Evolutionary conservation across 1,284 basidiomycete species (phyloP).

Genomic region (Naganishia sp.): DNA sequence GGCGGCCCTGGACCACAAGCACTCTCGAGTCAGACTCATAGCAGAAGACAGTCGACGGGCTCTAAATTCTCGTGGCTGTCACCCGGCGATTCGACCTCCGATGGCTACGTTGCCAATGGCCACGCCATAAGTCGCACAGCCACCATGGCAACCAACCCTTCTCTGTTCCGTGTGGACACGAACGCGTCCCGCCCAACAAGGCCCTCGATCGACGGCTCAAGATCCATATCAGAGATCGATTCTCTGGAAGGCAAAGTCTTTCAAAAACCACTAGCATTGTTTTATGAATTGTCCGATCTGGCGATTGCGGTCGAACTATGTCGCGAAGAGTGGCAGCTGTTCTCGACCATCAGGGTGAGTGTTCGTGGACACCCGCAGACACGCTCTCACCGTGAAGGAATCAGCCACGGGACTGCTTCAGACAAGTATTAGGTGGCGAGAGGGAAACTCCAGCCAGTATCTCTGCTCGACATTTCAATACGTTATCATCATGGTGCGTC

Average conservation of each 20-base stretch:
- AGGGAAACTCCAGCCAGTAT: slow-evolving; percentile 45
- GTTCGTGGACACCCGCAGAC: neutral
- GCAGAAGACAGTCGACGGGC: neutral
- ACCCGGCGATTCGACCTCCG: neutral
- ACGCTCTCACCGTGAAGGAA: neutral
- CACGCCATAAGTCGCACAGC: slow-evolving; percentile 5
- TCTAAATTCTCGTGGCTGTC: slow-evolving; percentile 16
- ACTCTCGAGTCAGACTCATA: neutral
- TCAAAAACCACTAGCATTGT: slow-evolving; percentile 27
- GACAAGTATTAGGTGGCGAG: slow-evolving; percentile 53
- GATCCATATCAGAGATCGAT: slow-evolving; percentile 32
- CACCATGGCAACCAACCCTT: slow-evolving; percentile 12
- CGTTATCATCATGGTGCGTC: slow-evolving; percentile 48
- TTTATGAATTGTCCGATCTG: slow-evolving; percentile 32
- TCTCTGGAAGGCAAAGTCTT: slow-evolving; percentile 30
- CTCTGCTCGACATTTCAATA: slow-evolving; percentile 52
- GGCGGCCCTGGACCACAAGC: neutral
- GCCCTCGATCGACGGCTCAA: slow-evolving; percentile 28
- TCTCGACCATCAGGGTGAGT: slow-evolving; percentile 47
- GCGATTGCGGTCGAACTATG: slow-evolving; percentile 52
- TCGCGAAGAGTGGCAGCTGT: slow-evolving; percentile 51
- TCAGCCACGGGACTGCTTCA: slow-evolving; percentile 49
- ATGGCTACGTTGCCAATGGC: slow-evolving; percentile 4
- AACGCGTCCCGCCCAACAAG: slow-evolving; percentile 21
- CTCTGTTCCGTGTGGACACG: slow-evolving; percentile 22